A percentile compares a stretch with the other conserved stretches of the same genome.
These are phyloP conservation scores for Rubus idaeus DNA, from an alignment of 306 rosid genomes.

Conservation along the genomic window DNA sequence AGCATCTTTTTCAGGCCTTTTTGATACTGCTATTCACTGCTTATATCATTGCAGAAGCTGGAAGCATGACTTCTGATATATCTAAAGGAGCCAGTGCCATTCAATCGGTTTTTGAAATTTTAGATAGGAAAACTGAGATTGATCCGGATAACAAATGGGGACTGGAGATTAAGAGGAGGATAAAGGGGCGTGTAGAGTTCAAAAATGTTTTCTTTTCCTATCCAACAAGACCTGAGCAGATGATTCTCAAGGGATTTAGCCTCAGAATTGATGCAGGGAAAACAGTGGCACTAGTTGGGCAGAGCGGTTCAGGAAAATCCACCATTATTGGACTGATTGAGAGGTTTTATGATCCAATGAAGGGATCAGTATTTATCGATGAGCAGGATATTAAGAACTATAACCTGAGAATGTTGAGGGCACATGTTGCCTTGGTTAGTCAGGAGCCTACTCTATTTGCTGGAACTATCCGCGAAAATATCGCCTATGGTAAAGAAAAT, in stretches of 20 bases:
- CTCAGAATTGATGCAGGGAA: conserved; percentile 71
- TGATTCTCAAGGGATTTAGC: conserved; percentile 66
- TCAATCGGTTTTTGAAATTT: conserved; percentile 62
- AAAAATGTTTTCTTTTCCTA: conserved; percentile 70
- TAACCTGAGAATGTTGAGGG: conserved; percentile 68
- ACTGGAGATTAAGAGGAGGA: conserved; percentile 42
- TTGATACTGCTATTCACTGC: conserved; percentile 73
- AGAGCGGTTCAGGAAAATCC: conserved; percentile 88
- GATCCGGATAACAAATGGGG: conserved; percentile 61
- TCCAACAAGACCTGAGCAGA: conserved; percentile 80
- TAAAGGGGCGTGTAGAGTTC: conserved; percentile 65
- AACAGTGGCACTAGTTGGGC: conserved; percentile 76
- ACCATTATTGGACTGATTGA: conserved; percentile 81
- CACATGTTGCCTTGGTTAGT: conserved; percentile 79
- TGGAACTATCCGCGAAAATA: conserved; percentile 73
- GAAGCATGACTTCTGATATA: conserved; percentile 83
- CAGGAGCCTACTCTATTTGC: conserved; percentile 82
- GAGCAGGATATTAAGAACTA: conserved; percentile 72
- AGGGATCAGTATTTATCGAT: conserved; percentile 67
- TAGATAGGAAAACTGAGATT: conserved; percentile 75
- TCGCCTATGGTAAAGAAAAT: conserved; percentile 67
- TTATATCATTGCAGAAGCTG: conserved; percentile 86
- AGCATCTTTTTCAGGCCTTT: conserved; percentile 78
- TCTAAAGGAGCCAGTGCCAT: conserved; percentile 80
- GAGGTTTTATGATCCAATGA: conserved; percentile 79